These are phyloP conservation scores for Vitis cinerea DNA, from an alignment of 164 flowering plant genomes.

Conservation along the genomic window DNA sequence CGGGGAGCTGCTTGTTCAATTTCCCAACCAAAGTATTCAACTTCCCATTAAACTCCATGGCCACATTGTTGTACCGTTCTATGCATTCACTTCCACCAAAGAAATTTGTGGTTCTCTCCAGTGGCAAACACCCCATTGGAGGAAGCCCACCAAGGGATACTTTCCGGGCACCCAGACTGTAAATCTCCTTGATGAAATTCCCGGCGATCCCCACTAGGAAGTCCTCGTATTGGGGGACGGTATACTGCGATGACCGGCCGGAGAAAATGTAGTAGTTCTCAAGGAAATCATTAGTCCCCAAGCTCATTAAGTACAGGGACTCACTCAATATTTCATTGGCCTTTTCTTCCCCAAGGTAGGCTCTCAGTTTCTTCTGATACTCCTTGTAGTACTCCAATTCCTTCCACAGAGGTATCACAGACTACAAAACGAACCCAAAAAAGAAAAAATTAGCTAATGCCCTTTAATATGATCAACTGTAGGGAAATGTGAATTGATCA, in stretches of 20 bases:
- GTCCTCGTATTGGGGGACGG: slow-evolving; percentile 29
- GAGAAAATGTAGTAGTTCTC: slow-evolving; percentile 53
- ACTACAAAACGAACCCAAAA: slow-evolving; percentile 23
- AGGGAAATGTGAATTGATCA: too few species aligned
- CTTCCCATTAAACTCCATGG: slow-evolving; percentile 44
- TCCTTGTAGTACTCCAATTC: slow-evolving; percentile 59
- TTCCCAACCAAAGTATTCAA: slow-evolving; percentile 20
- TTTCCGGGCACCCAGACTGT: slow-evolving; percentile 48
- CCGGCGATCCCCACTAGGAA: slow-evolving; percentile 35
- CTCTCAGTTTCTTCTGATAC: slow-evolving; percentile 40
- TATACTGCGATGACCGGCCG: slow-evolving; percentile 27
- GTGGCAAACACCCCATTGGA: slow-evolving; percentile 70
- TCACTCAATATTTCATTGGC: slow-evolving; percentile 30
- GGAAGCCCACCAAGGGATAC: slow-evolving; percentile 48
- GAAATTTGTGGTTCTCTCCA: slow-evolving; percentile 45
- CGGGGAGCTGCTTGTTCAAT: slow-evolving; percentile 44
- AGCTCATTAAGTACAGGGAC: slow-evolving; percentile 45
- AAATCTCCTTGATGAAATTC: slow-evolving; percentile 32
- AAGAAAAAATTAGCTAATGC: neutral
- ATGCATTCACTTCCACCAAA: slow-evolving; percentile 27
- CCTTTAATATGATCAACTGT: too few species aligned
- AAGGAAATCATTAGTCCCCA: slow-evolving; percentile 64
- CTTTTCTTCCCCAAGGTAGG: slow-evolving; percentile 31
- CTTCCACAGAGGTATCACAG: slow-evolving; percentile 57
- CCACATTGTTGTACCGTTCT: slow-evolving; percentile 40